Base-by-base conservation (phyloP, 2,329 filamentous ascomycete species). In the Diplodia corticola region DNA sequence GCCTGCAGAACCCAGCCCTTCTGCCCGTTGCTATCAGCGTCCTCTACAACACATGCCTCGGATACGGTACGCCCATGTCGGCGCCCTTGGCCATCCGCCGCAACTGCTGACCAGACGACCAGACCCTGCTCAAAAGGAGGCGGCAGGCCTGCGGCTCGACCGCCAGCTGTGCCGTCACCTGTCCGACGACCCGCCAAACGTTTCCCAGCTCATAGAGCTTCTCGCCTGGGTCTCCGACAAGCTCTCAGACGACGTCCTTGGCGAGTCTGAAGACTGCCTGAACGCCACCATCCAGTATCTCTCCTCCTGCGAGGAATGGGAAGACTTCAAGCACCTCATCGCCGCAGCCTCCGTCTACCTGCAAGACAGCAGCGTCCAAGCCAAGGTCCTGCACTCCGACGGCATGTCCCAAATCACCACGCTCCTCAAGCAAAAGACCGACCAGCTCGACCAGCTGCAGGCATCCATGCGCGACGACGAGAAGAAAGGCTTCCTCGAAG, bases 31-130 rank as follows among this genome's bases (percentile, higher is more conserved):
- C 77, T 53, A 70, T 79, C 35, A 79, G 76, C 46, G 80, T 81
- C 1, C 69, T 82, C 13, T 78, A 79, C 70, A 82, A 82, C 67
- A 75, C 81, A 17, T 80, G 79, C 69, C 77, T 77, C 22, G 78
- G 79, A 57, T 80, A 73, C 67, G 74, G 77, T 79, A 72, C 20
- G 28, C 12, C 40, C 40, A 26, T 12, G 4, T 3, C 33, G 9
- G 33, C 10, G n/a, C 28, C 35, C 46, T 24, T 30, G 46, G 10
- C 24, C 20, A 1, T 7, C 37, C 24, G 17, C 26, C 2, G 3
- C 24, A 22, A 48, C 3, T 1, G 59, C 26, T 30, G 20, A 61
- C 28, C n/a, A 17, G 17, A 20, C 17, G 3, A 33, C 6, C 46
- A 78, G 76, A 78, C 66, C 73, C 73, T 67, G 76, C 73, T 37